Percentiles rank a stretch among this genome's conserved stretches.
phyloP scores from a whole-genome alignment of 1,284 basidiomycete genomes.

The Violaceomyces palustris region DNA sequence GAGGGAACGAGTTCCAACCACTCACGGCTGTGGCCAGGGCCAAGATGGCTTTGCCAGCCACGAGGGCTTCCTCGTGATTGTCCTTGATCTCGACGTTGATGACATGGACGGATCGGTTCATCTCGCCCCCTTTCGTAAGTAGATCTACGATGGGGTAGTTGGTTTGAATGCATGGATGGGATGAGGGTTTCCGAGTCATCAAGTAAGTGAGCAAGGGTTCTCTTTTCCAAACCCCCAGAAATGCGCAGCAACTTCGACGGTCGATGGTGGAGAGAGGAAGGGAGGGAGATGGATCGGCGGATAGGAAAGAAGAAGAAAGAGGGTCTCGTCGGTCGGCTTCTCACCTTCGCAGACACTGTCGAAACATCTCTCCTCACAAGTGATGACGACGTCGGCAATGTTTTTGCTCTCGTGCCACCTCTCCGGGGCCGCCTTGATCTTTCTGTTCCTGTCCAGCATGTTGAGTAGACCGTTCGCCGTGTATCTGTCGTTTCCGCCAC shows the following conservation, averaged over 20 bases:
- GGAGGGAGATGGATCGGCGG: too few species aligned
- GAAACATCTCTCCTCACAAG: constrained; percentile 97
- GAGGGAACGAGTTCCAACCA: too few species aligned
- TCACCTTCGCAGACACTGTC: constrained; percentile 96
- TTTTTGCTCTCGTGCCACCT: constrained; percentile 89
- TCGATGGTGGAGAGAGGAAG: too few species aligned
- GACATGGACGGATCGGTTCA: constrained; percentile 87
- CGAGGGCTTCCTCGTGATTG: constrained; percentile 94
- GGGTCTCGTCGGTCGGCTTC: constrained; percentile 41
- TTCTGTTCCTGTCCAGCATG: constrained; percentile 94
- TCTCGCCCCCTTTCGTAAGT: constrained; percentile 78
- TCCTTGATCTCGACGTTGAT: constrained; percentile 99
- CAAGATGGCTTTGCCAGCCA: constrained; percentile 90
- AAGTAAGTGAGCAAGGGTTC: neutral
- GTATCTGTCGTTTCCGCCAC: constrained; percentile 51
- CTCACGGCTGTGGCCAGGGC: constrained; percentile 85
- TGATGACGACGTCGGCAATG: constrained; percentile 91
- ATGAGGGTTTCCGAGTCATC: neutral
- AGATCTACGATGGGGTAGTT: constrained; percentile 62
- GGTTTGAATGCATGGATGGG: neutral
- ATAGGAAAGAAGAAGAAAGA: too few species aligned
- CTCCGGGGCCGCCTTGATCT: constrained; percentile 87
- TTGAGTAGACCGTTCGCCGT: constrained; percentile 91
- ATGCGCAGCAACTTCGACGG: too few species aligned
- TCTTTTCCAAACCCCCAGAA: too few species aligned